Evolutionary conservation across 2,329 filamentous ascomycete species (phyloP), one percentile per base, ranked within the genome.

Genomic region (Emmonsiellopsis sp.): DNA sequence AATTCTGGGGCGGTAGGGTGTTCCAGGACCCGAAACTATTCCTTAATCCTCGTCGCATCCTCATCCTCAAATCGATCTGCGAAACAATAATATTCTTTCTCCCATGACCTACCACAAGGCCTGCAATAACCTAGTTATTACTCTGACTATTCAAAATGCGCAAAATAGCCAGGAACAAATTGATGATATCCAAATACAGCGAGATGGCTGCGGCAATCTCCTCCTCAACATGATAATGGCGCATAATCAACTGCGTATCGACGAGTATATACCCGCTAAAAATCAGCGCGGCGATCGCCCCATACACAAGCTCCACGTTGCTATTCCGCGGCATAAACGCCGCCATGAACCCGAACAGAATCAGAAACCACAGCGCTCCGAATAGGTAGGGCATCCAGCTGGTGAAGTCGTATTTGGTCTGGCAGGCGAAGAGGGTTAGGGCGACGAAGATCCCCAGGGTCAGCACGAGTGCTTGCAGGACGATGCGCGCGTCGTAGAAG

Each of bases 321-420:
- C 83, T 89, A 70, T 78, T 87, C 70, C 86, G 81, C 3, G 89
- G 91, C 74, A 98, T 85, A 78, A 97, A 97, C 60, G 83, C 81
- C 59, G 85, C 79, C 81, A 97, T 90, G 77, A 98, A 93, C 49
- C 93, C 88, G 67, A 97, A 96, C 42, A 98, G 77, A 58, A 98
- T 79, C 55, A 96, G 74, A 6, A 87, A 85, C 93, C 93, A 97
- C 14, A 98, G 80, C 0, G 79, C 85, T 55, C 91, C 91, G 64
- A 94, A 94, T 3, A 97, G 82, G 68, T 96, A 97, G 14, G 93
- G 92, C 77, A 92, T 88, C 92, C 93, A 98, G 59, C 83, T 86
- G 1, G 92, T 97, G 69, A 98, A 98, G 76, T 98, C 93, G 68
- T 98, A 98, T 71, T 94, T 95, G 59, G 87, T 88, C 77, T 98